A percentile compares a stretch with the other conserved stretches of the same genome.
Conservation (phyloP, 345 rosid species). For the Mallotus nudiflorus region DNA sequence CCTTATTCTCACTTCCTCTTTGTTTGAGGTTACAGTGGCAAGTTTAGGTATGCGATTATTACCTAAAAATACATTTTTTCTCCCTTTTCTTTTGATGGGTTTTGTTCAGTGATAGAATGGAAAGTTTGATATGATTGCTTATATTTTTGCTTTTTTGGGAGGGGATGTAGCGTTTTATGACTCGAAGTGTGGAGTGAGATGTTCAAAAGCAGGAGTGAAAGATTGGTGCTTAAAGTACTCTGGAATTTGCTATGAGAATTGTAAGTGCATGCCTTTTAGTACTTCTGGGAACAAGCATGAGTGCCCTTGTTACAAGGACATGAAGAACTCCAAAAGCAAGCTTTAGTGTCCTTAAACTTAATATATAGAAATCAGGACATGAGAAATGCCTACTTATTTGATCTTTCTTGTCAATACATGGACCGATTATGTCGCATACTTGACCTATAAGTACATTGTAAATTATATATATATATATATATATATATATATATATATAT, state of each 20-base stretch:
- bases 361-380: no score
- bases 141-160: no score
- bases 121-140: no score
- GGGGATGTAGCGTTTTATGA: slow-evolving; percentile 7
- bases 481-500: no score
- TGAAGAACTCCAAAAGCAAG: slow-evolving; percentile 22
- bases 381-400: no score
- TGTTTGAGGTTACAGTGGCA: slow-evolving; percentile 47
- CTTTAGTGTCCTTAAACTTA: slow-evolving; percentile 29
- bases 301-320: slow-evolving; percentile 33
- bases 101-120: no score
- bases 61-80: background rate
- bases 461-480: no score
- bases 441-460: no score
- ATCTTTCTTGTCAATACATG: no score
- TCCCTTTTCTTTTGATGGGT: background rate
- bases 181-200: slow-evolving; percentile 18
- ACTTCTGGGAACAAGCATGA: slow-evolving; percentile 24
- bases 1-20: slow-evolving; percentile 46
- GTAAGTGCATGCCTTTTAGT: slow-evolving; percentile 32
- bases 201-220: slow-evolving; percentile 14
- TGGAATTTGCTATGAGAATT: slow-evolving; percentile 20
- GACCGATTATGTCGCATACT: no score
- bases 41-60: slow-evolving; percentile 37
- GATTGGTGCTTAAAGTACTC: slow-evolving; percentile 22